Evolutionary conservation across 176 grass and related monocot species (phyloP), one percentile per base, ranked within the genome.

Genomic region (Musa acuminata): DNA sequence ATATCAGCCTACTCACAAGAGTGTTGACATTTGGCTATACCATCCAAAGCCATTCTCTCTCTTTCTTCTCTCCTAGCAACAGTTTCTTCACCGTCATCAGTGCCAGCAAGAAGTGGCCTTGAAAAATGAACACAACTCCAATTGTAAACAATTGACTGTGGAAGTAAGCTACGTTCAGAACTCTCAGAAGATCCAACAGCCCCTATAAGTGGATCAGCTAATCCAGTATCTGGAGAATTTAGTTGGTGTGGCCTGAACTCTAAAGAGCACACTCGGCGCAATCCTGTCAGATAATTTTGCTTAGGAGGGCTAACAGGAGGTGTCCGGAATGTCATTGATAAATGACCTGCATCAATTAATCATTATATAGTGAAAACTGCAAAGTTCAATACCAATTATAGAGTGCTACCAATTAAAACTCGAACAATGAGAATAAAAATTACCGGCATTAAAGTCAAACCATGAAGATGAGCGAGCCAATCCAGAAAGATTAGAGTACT

Each of bases 61-160:
- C 78, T 83, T 78, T 91, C 88, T 80, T 99, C 95, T 79, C 95
- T 85, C 87, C 90, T 88, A 82, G 87, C 77, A 84, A 64, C 59
- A 75, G 76, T 63, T 73, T 89, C 95, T 75, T 89, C 95, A n/a
- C 89, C 94, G 64, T 94, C 95, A 69, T 99, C 90, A 87, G 80
- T 74, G 52, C 77, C 67, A 21, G 73, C 85, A 77, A 91, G 82
- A 85, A 98, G 90, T 21, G 90, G 95, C 80, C 86, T 89, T 55
- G 90, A 89, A 70, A 98, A 98, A 84, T 98, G 95, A 66, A 90
- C 90, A 78, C 90, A 97, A 67, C 95, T 98, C 95, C 95, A 93
- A 75, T 83, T 93, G 83, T 93, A 98, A 71, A 98, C 89, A 81
- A 75, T 87, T 73, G 90, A 93, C 69, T 93, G 90, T 25, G 88